Evolutionary conservation across 306 rosid genomes (phyloP).

Genomic region (Sechiopsis laciniata): DNA sequence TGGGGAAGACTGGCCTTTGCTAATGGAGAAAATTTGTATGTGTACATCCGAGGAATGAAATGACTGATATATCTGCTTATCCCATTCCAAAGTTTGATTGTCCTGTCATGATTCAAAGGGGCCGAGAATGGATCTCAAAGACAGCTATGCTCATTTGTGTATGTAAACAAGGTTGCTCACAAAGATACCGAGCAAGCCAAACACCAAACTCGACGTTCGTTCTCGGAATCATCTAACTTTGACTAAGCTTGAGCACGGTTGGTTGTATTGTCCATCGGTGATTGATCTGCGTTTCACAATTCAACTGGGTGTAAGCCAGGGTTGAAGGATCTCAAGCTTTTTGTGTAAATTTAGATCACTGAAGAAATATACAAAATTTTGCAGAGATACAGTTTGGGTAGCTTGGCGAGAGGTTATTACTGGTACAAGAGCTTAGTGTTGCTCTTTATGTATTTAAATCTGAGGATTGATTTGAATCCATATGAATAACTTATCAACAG

Average conservation of each 20-base stretch:
- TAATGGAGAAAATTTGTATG: constrained; percentile 84
- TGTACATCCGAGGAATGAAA: constrained; percentile 65
- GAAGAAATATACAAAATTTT: constrained; percentile 53
- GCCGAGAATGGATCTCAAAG: constrained; percentile 24
- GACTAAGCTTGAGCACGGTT: constrained; percentile 3
- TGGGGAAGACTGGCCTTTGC: constrained; percentile 94
- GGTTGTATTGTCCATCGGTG: background rate
- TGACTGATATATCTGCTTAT: constrained; percentile 28
- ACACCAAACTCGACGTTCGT: background rate
- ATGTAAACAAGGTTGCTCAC: background rate
- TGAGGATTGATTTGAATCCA: constrained; percentile 70
- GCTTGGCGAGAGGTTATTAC: constrained; percentile 62
- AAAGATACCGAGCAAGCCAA: background rate
- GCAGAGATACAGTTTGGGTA: constrained; percentile 60
- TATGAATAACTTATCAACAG: constrained; percentile 64
- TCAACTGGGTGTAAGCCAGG: constrained; percentile 47
- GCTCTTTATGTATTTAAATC: constrained; percentile 80
- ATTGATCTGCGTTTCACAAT: constrained; percentile 11
- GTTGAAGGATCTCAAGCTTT: constrained; percentile 43
- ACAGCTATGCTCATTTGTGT: constrained; percentile 12
- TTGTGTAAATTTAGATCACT: constrained; percentile 44
- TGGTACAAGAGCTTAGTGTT: constrained; percentile 57
- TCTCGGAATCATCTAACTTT: constrained; percentile 15
- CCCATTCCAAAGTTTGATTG: constrained; percentile 41
- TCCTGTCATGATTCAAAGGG: constrained; percentile 46